A percentile compares a stretch with the other conserved stretches of the same genome.
These are phyloP conservation scores for Heteromeles arbutifolia DNA, from an alignment of 306 rosid genomes.

Conservation along the genomic window DNA sequence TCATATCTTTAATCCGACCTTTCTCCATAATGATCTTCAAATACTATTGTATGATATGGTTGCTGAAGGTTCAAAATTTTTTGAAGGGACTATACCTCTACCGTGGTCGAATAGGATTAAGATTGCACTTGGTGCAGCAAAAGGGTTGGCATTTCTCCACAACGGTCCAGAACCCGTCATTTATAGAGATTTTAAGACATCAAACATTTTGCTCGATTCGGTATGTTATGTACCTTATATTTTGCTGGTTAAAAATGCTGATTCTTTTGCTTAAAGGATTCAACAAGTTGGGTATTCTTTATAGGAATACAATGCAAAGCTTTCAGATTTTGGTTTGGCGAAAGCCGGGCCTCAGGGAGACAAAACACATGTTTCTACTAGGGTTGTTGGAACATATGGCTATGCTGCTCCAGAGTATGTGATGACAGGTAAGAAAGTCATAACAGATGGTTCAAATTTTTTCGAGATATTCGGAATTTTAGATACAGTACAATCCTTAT, in stretches of 20 bases:
- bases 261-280: background rate
- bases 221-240: constrained; percentile 32
- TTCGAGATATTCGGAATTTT: constrained; percentile 3
- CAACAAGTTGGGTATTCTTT: constrained; percentile 8
- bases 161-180: constrained; percentile 90
- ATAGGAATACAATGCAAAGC: constrained; percentile 94
- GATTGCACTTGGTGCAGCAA: constrained; percentile 95
- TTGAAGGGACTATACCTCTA: constrained; percentile 93
- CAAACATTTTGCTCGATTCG: constrained; percentile 91
- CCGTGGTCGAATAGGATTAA: constrained; percentile 92
- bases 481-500: background rate
- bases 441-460: constrained; percentile 10
- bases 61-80: constrained; percentile 29
- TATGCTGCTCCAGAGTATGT: constrained; percentile 97
- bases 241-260: background rate
- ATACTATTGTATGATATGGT: constrained; percentile 4
- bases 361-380: constrained; percentile 92
- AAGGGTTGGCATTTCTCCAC: constrained; percentile 93
- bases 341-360: constrained; percentile 99
- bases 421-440: constrained; percentile 70
- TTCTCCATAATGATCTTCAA: too few relatives aligned
- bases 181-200: constrained; percentile 95
- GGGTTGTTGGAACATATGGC: constrained; percentile 95
- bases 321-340: constrained; percentile 97
- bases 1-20: too few relatives aligned